Conservation (phyloP, 2,329 filamentous ascomycete species). For the Cytospora chrysosperma region DNA sequence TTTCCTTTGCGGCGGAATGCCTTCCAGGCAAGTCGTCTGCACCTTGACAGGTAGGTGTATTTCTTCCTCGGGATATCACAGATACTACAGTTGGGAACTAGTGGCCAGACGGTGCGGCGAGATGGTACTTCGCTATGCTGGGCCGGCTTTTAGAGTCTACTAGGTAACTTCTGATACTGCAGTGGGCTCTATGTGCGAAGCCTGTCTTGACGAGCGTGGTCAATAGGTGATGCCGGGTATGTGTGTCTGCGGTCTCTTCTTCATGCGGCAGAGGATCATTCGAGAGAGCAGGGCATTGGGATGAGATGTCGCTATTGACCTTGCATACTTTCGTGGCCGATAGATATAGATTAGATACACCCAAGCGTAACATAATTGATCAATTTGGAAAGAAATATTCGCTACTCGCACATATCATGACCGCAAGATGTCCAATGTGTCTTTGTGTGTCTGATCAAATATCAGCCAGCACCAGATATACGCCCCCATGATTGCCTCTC, state of each 20-base stretch:
- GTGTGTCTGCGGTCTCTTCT: no score
- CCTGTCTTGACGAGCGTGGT: no score
- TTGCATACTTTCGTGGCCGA: no score
- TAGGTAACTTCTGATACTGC: no score
- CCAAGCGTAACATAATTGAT: background rate
- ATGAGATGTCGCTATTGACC: no score
- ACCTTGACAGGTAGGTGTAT: background rate
- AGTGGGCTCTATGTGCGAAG: no score
- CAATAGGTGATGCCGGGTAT: no score
- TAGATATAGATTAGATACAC: background rate
- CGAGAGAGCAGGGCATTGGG: no score
- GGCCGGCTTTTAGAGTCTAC: no score
- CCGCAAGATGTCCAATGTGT: background rate
- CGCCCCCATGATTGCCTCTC: background rate
- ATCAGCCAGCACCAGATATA: background rate
- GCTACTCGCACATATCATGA: background rate
- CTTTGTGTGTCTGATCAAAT: background rate
- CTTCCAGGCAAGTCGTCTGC: background rate
- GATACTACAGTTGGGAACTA: background rate
- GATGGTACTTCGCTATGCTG: no score
- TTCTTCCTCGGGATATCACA: background rate
- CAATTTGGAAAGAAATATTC: background rate
- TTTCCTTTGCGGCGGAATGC: background rate
- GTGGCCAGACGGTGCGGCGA: no score
- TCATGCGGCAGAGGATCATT: no score